A percentile compares a stretch with the other conserved stretches of the same genome.
Evolutionary conservation across 257 asterid genomes (phyloP).

Genomic region (Fraxinus cuspidata): DNA sequence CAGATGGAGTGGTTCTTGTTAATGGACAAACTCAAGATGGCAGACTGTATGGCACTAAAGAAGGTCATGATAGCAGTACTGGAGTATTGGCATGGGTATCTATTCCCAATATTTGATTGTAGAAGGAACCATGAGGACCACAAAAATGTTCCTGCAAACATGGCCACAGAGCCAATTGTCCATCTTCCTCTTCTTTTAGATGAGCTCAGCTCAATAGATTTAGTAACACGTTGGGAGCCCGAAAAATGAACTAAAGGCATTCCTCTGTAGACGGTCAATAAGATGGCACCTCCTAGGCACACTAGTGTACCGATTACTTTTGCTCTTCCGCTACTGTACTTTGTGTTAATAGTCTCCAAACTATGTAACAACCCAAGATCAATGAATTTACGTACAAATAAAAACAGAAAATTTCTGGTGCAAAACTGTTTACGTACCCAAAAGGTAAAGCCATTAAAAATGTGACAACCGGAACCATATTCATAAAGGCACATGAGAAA

Average conservation of each 20-base stretch:
- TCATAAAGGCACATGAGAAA: conserved; percentile 70
- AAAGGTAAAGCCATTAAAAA: conserved; percentile 69
- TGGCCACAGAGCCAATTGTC: conserved; percentile 54
- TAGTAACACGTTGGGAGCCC: neutral
- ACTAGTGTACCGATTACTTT: conserved; percentile 63
- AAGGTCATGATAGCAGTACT: conserved; percentile 70
- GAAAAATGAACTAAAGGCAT: conserved; percentile 53
- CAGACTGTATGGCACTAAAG: conserved; percentile 67
- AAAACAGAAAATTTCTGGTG: too few species aligned
- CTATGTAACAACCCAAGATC: conserved; percentile 33
- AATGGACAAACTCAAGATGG: conserved; percentile 43
- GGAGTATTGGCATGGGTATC: conserved; percentile 70
- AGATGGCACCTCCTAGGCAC: conserved; percentile 63
- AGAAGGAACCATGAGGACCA: conserved; percentile 82
- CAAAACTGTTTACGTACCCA: conserved; percentile 36
- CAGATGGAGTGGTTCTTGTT: conserved; percentile 51
- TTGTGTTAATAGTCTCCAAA: conserved; percentile 50
- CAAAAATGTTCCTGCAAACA: conserved; percentile 60
- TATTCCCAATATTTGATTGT: conserved; percentile 52
- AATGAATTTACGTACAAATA: neutral
- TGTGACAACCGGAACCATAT: conserved; percentile 65
- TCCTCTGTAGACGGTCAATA: conserved; percentile 53
- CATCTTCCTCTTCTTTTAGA: conserved; percentile 35
- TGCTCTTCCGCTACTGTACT: conserved; percentile 51
- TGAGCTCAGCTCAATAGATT: conserved; percentile 18